Conservation (phyloP, 768 basidiomycete species). For the Leccinum olivaceopallidum region DNA sequence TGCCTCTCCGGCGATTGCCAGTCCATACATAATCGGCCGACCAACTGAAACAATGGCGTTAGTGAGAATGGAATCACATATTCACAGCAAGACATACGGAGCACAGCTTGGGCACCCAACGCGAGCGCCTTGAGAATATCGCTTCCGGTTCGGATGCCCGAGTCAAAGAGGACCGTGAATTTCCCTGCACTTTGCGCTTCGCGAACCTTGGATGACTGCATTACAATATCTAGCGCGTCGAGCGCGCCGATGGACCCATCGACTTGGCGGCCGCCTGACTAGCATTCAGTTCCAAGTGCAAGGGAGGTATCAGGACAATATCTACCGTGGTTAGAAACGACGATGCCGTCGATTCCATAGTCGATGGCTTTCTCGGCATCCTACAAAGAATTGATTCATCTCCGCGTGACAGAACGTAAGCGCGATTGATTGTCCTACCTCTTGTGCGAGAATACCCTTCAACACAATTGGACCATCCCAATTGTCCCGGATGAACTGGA, state of each 20-base stretch:
- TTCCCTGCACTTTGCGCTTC: conserved; percentile 58
- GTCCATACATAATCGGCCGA: conserved; percentile 47
- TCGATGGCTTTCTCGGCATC: conserved; percentile 62
- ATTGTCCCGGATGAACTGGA: conserved; percentile 42
- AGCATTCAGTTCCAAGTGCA: background rate
- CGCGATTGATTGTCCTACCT: conserved; percentile 1
- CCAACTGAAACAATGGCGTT: conserved; percentile 29
- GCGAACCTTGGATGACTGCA: conserved; percentile 57
- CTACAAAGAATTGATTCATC: conserved; percentile 4
- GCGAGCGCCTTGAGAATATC: conserved; percentile 59
- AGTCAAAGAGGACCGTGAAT: conserved; percentile 70
- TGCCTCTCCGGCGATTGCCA: conserved; percentile 46
- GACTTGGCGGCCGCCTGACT: conserved; percentile 67
- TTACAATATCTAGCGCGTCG: conserved; percentile 67
- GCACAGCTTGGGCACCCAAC: conserved; percentile 54
- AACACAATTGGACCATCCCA: conserved; percentile 52
- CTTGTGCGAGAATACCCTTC: conserved; percentile 42
- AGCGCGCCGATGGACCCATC: conserved; percentile 80
- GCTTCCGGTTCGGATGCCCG: conserved; percentile 53
- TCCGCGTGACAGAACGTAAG: background rate
- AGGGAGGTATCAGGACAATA: background rate
- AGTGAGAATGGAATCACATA: background rate
- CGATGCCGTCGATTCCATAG: conserved; percentile 64
- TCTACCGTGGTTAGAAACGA: conserved; percentile 81
- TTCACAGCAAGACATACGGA: conserved; percentile 32